Base-by-base conservation (phyloP, 345 rosid species). In the Salix viminalis region DNA sequence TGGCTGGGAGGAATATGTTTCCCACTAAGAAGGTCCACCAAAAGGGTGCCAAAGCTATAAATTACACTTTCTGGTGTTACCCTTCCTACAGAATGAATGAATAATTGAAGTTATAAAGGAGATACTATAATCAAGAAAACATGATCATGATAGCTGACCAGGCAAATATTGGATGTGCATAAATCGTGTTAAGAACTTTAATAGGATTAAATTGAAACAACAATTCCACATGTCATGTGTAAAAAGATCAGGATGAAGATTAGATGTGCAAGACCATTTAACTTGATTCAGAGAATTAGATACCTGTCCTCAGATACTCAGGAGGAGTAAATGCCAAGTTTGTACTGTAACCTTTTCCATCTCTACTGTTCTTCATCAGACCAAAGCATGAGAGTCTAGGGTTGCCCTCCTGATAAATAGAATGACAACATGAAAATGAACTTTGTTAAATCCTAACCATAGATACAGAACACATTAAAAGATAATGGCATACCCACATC, bases 1-100 rank as follows among this genome's bases (percentile, higher is more conserved):
- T 92, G 98, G 85, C 97, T 87, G 8, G 97, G 97, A 86, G 98
- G 95, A 86, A 94, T 94, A 86, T 94, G 98, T 80, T 92, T 94
- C 79, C 98, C 98, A 44, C 96, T 91, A 54, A 94, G 91, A 83
- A 94, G 97, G 81, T 94, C 98, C 76, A 94, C 83, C 86, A 94
- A 85, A 71, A 94, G 91, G 75, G 91, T 92, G 76, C 97, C 98
- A 73, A 92, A 94, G 83, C 98, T 94, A 81, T 92, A 92, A 69
- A 86, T 90, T 26, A 92, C 97, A 84, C 97, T 92, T 88, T 94
- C 98, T 69, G 94, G 74, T 18, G 92, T 92, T 69, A 91, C 92
- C 82, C 95, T 87, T 82, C 97, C 97, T 94, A 78, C 80, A 79
- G 67, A 85, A 69, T 74, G 67, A 69, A 72, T 34, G 30, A 76